Base-by-base conservation (phyloP, 495 filamentous ascomycete genomes). In the Schizothecium vesticola region DNA sequence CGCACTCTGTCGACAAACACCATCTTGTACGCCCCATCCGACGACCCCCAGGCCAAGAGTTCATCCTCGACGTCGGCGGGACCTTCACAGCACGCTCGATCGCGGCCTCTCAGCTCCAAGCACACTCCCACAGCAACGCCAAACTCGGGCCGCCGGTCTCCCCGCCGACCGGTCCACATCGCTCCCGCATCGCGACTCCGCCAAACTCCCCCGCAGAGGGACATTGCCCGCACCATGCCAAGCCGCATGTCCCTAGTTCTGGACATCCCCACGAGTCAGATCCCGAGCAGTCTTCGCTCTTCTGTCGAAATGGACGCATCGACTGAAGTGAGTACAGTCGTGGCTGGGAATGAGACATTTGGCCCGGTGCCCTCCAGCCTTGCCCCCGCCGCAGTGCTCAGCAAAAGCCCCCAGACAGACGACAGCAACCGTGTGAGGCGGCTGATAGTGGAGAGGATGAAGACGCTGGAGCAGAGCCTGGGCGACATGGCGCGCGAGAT, bases 361-460 rank as follows among this genome's bases (percentile, higher is more conserved):
- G 88, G 86, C 19, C 87, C 83, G 0, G 81, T 91, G 29, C 87
- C 91, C 2, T 88, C 89, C n/a, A 92, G 88, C 67, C 91, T 94
- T 75, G 87, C 87, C 29, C 88, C 89, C 3, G 86, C 87, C 0
- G 86, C 86, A 3, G 68, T 75, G 65, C 69, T 77, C 7, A 71
- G 69, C 28, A 71, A 71, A 55, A 70, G 61, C 16, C 60, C 61
- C 5, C 80, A 81, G 61, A 86, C 86, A 7, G 87, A 91, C 11
- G 87, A 91, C 70, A 87, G 89, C 69, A 83, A 83, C 67, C 81
- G 85, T 76, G 89, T 96, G 78, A 89, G 88, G 69, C 86, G 91
- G 61, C 80, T 96, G n/a, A 90, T 97, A 77, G 81, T 97, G n/a
- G 91, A 92, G 7, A 84, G 92, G 63, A 97, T 98, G 90, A 93